phyloP scores from a whole-genome alignment of 1,284 basidiomycete genomes.

The Grifola frondosa region DNA sequence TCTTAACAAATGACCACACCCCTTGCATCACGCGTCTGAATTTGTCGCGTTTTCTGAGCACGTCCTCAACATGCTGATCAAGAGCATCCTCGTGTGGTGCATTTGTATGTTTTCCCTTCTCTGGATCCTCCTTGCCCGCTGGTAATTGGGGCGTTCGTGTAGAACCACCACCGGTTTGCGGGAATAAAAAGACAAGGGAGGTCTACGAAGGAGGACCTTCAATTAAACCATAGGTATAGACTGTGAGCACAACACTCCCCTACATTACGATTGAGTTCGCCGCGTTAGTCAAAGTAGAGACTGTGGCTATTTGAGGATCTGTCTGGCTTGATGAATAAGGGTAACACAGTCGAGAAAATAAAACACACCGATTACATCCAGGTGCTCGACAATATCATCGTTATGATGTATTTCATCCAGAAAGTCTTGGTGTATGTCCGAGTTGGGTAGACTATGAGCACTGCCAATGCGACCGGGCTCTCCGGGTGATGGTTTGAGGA shows the following conservation, averaged over 20 bases:
- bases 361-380: constrained; percentile 70
- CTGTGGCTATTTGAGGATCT: constrained; percentile 74
- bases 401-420: constrained; percentile 47
- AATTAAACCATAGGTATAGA: background rate
- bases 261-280: constrained; percentile 75
- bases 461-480: constrained; percentile 44
- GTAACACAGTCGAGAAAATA: background rate
- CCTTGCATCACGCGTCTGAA: constrained; percentile 64
- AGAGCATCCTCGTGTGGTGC: constrained; percentile 55
- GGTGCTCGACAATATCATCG: constrained; percentile 73
- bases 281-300: constrained; percentile 74
- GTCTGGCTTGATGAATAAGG: background rate
- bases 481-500: constrained; percentile 28
- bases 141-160: no score
- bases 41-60: constrained; percentile 67
- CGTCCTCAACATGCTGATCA: constrained; percentile 78
- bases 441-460: constrained; percentile 38
- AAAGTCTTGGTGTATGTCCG: constrained; percentile 16
- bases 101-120: constrained; percentile 30
- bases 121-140: constrained; percentile 30
- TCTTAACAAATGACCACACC: constrained; percentile 84
- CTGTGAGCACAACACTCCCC: constrained; percentile 7
- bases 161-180: constrained; percentile 67
- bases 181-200: constrained; percentile 66
- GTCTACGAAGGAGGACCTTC: constrained; percentile 42